phyloP scores from a whole-genome alignment of 2,329 filamentous ascomycete genomes.

The Ophiocordyceps camponoti-leonardi region DNA sequence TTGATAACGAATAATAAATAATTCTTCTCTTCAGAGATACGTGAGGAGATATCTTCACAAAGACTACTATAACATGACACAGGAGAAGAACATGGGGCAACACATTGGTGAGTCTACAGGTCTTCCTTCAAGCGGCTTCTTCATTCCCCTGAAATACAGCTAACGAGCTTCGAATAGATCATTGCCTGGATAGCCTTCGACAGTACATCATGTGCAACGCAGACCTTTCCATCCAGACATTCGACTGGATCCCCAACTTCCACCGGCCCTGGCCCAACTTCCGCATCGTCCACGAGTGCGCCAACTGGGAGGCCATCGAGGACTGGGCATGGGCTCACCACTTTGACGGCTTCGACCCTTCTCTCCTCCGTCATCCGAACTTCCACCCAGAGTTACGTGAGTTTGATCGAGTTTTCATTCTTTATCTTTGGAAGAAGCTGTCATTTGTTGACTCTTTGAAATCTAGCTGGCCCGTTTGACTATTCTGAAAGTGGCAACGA shows the following conservation, averaged over 20 bases:
- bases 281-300: slow-evolving; percentile 2
- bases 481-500: slow-evolving; percentile 1
- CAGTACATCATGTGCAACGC: slow-evolving; percentile 3
- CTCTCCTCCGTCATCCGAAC: slow-evolving; percentile 1
- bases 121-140: too few relatives aligned
- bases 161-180: background rate
- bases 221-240: slow-evolving; percentile 1
- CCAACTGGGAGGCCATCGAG: slow-evolving; percentile 1
- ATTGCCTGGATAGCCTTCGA: slow-evolving; percentile 2
- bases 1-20: background rate
- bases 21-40: background rate
- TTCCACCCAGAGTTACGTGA: slow-evolving; percentile 2
- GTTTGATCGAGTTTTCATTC: too few relatives aligned
- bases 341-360: slow-evolving; percentile 1
- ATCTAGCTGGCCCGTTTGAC: slow-evolving; percentile 1
- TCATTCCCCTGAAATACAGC: too few relatives aligned
- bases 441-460: background rate
- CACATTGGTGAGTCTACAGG: slow-evolving; percentile 1
- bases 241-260: slow-evolving; percentile 3
- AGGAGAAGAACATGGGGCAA: slow-evolving; percentile 2
- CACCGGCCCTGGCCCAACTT: slow-evolving; percentile 2
- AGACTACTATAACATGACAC: slow-evolving; percentile 3
- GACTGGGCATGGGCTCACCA: slow-evolving; percentile 2
- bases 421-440: too few relatives aligned
- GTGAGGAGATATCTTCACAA: slow-evolving; percentile 1